A percentile compares a stretch with the other conserved stretches of the same genome.
Conservation (phyloP, 2,329 filamentous ascomycete species). For the Talaromyces amestolkiae region DNA sequence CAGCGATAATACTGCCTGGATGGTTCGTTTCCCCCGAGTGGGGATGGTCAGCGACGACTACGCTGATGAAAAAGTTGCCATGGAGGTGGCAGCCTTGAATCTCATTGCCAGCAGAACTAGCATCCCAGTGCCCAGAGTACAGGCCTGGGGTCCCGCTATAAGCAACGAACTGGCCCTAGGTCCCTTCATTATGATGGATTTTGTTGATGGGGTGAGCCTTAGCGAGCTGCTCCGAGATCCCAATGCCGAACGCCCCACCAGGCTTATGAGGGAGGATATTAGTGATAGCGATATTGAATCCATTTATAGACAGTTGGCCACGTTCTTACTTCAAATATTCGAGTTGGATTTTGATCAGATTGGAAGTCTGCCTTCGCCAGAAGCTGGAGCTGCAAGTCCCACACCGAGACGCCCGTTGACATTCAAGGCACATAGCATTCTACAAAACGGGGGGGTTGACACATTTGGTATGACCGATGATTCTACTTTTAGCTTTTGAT, state of each 20-base stretch:
- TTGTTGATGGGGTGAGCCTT: neutral
- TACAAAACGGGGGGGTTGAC: conserved; percentile 9
- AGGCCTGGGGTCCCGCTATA: neutral
- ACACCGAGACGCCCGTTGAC: neutral
- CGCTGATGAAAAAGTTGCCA: conserved; percentile 21
- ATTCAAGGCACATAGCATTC: conserved; percentile 10
- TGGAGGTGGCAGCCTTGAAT: neutral
- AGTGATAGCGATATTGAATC: neutral
- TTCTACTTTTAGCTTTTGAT: no score
- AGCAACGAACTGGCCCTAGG: neutral
- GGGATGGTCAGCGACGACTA: conserved; percentile 30
- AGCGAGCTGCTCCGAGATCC: neutral
- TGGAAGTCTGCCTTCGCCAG: neutral
- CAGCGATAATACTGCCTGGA: conserved; percentile 28
- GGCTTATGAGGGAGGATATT: conserved; percentile 9
- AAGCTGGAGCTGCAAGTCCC: neutral
- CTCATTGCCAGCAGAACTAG: neutral
- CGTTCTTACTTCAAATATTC: conserved; percentile 5
- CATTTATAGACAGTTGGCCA: conserved; percentile 6
- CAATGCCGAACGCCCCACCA: neutral
- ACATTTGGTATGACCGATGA: conserved; percentile 2
- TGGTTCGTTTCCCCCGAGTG: conserved; percentile 32
- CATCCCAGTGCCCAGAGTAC: neutral
- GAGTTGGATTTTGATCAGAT: neutral
- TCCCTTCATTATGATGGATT: conserved; percentile 12